Conservation (phyloP, 2,329 filamentous ascomycete genomes). For the Dryadomyces sulphureus region DNA sequence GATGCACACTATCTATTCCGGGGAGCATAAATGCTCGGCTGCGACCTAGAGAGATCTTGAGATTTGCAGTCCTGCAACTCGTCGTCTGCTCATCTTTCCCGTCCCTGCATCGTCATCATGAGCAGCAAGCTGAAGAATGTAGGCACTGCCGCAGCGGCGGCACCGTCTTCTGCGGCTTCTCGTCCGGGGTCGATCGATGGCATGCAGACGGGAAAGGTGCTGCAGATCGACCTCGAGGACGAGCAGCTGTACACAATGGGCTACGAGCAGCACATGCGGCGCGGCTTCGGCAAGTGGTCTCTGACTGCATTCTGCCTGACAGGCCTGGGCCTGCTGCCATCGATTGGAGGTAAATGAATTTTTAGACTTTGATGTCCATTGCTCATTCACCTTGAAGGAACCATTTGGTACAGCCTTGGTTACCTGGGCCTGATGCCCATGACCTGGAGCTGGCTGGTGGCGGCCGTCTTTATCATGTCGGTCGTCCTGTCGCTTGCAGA, state of each 20-base stretch:
- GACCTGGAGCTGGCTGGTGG: conserved; percentile 6
- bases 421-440: conserved; percentile 5
- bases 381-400: neutral
- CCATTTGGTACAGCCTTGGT: conserved; percentile 5
- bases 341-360: neutral
- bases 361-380: neutral
- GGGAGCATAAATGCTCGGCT: too few relatives aligned
- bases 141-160: neutral
- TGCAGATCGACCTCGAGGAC: neutral
- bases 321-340: conserved; percentile 2
- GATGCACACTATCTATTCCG: too few relatives aligned
- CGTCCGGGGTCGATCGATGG: neutral
- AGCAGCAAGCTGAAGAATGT: neutral
- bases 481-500: conserved; percentile 1
- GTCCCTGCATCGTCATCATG: neutral
- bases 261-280: conserved; percentile 5
- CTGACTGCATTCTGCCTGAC: conserved; percentile 4
- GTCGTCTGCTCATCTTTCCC: neutral
- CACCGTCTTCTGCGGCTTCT: neutral
- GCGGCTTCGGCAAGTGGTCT: conserved; percentile 3
- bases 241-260: conserved; percentile 2
- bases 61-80: too few relatives aligned
- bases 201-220: neutral
- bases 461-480: conserved; percentile 3
- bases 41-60: too few relatives aligned